Evolutionary conservation across 805 yeast genomes (phyloP).

Genomic region (Candida coquimbonensis): DNA sequence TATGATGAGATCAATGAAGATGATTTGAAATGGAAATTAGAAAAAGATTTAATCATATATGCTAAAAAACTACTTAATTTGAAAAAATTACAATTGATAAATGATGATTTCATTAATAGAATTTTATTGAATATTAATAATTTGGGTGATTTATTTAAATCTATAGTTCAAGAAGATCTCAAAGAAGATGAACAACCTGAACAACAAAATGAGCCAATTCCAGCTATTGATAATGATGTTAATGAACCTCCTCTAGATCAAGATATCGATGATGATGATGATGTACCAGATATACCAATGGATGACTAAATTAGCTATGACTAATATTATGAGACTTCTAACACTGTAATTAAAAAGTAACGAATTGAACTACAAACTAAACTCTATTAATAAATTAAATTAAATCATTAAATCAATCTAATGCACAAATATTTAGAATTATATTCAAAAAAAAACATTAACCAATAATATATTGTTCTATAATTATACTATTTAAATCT

Average conservation of each 20-base stretch:
- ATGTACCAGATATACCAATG: slow-evolving; percentile 11
- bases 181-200: slow-evolving; percentile 4
- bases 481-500: not conserved
- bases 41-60: slow-evolving; percentile 35
- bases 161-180: slow-evolving; percentile 6
- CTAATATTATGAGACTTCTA: too few relatives aligned
- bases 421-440: not conserved
- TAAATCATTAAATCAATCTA: not conserved
- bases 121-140: slow-evolving; percentile 29
- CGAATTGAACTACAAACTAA: too few relatives aligned
- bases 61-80: slow-evolving; percentile 34
- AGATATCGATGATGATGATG: slow-evolving; percentile 2
- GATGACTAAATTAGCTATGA: slow-evolving; percentile 8
- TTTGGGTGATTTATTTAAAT: slow-evolving; percentile 27
- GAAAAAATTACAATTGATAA: slow-evolving; percentile 24
- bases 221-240: not conserved
- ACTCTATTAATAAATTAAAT: not conserved
- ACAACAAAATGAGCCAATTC: not conserved
- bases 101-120: slow-evolving; percentile 26
- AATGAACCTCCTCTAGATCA: not conserved
- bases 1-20: slow-evolving; percentile 8
- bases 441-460: not conserved
- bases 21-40: slow-evolving; percentile 28
- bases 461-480: not conserved
- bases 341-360: too few relatives aligned